Evolutionary conservation across 75 land plant genomes (phyloP).

Genomic region (Selaginella tamariscina): DNA sequence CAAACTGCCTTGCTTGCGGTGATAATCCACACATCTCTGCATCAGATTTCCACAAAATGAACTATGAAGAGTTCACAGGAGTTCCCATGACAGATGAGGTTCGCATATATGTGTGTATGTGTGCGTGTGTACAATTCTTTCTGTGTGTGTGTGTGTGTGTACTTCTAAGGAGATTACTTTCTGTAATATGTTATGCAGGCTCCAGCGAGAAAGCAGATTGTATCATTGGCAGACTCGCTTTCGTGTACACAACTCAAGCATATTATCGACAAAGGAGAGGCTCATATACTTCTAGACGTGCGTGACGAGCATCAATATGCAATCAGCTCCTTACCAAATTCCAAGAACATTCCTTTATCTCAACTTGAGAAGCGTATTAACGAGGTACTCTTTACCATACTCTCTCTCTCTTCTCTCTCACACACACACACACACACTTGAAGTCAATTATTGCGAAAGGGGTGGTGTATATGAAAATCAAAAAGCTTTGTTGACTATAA

Average conservation of each 20-base stretch:
- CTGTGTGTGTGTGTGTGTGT: constrained; percentile 8
- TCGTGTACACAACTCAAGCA: constrained; percentile 47
- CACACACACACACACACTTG: too few species aligned
- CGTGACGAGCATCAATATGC: constrained; percentile 70
- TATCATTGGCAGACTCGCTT: constrained; percentile 39
- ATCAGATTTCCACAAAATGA: constrained; percentile 41
- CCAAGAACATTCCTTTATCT: constrained; percentile 70
- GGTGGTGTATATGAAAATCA: too few species aligned
- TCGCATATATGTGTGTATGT: neutral
- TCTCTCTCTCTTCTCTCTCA: too few species aligned
- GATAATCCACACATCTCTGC: constrained; percentile 39
- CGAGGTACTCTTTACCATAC: neutral
- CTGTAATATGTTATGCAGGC: constrained; percentile 23
- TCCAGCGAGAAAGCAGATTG: constrained; percentile 31
- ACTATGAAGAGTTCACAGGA: constrained; percentile 79
- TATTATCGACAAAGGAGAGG: constrained; percentile 24
- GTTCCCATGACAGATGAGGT: constrained; percentile 68
- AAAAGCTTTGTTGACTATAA: too few species aligned
- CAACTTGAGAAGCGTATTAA: constrained; percentile 20
- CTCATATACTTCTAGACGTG: constrained; percentile 78
- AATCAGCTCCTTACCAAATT: constrained; percentile 60
- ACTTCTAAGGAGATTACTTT: constrained; percentile 13
- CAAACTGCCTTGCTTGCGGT: constrained; percentile 63
- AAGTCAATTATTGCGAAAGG: too few species aligned
- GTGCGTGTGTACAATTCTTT: neutral